Evolutionary conservation across 805 yeast genomes (phyloP).

Genomic region (Isabelozyma gotoi): DNA sequence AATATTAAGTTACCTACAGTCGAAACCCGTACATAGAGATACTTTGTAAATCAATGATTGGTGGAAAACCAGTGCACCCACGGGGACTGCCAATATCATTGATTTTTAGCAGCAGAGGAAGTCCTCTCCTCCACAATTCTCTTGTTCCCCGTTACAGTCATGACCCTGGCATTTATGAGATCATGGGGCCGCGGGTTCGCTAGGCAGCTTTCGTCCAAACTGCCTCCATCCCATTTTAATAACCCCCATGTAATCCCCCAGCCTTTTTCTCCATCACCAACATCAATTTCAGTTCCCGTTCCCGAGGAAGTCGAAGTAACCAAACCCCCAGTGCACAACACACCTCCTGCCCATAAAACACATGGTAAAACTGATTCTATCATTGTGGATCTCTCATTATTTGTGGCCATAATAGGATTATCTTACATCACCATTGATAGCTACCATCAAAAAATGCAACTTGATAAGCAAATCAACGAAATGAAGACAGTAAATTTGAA

Average conservation of each 20-base stretch:
- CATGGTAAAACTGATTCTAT: conserved; percentile 2
- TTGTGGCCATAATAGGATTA: conserved; percentile 43
- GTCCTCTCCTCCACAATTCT: neutral
- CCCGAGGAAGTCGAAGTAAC: neutral
- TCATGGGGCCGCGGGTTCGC: neutral
- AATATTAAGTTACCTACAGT: no score
- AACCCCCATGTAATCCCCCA: neutral
- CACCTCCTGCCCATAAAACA: neutral
- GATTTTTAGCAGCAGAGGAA: no score
- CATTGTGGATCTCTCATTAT: neutral
- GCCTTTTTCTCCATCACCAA: neutral
- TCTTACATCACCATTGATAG: conserved; percentile 54
- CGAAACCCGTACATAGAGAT: neutral
- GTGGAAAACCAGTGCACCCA: no score
- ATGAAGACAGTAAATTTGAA: conserved; percentile 36
- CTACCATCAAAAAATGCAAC: conserved; percentile 38
- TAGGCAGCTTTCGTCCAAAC: neutral
- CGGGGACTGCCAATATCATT: no score
- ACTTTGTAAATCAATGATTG: neutral
- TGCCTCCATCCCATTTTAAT: neutral
- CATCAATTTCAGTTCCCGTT: neutral
- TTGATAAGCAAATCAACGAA: conserved; percentile 35
- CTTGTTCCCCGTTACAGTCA: neutral
- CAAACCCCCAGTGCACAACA: neutral
- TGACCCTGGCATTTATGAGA: neutral